phyloP scores from a whole-genome alignment of 495 filamentous ascomycete species.

The Annulohypoxylon bovei region DNA sequence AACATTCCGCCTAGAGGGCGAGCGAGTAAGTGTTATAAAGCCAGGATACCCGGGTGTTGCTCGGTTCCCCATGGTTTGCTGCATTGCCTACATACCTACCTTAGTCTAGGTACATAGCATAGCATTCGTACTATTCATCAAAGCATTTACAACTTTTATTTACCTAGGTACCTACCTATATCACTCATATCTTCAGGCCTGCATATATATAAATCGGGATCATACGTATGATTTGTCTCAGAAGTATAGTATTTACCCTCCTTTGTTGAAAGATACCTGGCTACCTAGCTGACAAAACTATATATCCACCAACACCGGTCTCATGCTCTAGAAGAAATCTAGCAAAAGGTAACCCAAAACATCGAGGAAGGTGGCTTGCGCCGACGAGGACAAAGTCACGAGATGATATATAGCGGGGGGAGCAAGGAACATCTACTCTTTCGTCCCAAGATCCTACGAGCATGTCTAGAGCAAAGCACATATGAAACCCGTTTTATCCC shows the following conservation, averaged over 20 bases:
- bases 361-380: neutral
- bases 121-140: slow-evolving; percentile 35
- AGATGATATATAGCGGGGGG: slow-evolving; percentile 1
- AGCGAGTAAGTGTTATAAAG: neutral
- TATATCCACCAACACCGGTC: slow-evolving; percentile 37
- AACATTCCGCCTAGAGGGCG: slow-evolving; percentile 8
- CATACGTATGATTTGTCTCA: neutral
- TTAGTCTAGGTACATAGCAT: slow-evolving; percentile 6
- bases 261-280: slow-evolving; percentile 6
- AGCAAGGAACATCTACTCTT: neutral
- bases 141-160: slow-evolving; percentile 31
- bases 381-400: neutral
- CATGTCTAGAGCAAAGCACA: slow-evolving; percentile 1
- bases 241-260: neutral
- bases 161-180: neutral
- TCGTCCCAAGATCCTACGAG: neutral
- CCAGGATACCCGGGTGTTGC: slow-evolving; percentile 28
- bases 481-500: neutral
- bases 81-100: slow-evolving; percentile 31
- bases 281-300: neutral
- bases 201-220: neutral
- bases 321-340: slow-evolving; percentile 33
- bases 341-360: slow-evolving; percentile 2
- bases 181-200: neutral
- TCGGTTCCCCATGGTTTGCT: slow-evolving; percentile 5